Evolutionary conservation across 2,329 filamentous ascomycete species (phyloP).

Genomic region (Xylaria hypoxylon): DNA sequence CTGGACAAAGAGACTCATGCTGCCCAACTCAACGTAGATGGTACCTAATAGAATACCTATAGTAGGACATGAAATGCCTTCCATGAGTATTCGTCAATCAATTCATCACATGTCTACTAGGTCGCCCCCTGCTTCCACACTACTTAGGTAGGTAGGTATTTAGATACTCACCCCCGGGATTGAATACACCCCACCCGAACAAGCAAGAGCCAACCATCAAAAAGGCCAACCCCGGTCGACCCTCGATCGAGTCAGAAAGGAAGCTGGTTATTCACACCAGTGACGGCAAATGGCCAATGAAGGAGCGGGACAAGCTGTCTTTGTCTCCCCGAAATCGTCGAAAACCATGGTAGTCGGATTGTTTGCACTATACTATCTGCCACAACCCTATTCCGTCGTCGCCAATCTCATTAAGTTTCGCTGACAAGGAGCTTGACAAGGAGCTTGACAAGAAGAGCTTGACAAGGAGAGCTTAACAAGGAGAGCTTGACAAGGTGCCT

Average conservation of each 20-base stretch:
- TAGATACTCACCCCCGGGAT: conserved; percentile 20
- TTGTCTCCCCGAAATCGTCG: conserved; percentile 41
- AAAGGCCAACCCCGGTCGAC: conserved; percentile 43
- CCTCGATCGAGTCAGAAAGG: conserved; percentile 51
- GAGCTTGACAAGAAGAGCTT: no score
- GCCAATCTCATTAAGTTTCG: conserved; percentile 3
- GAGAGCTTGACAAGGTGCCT: conserved; percentile 19
- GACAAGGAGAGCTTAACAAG: no score
- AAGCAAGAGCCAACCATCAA: conserved; percentile 35
- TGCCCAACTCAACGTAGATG: conserved; percentile 15
- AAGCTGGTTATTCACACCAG: conserved; percentile 42
- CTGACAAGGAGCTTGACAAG: conserved; percentile 14
- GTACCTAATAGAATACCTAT: conserved; percentile 14
- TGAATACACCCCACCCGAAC: conserved; percentile 30
- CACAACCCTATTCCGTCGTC: conserved; percentile 26
- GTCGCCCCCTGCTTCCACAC: conserved; percentile 16
- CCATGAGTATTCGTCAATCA: conserved; percentile 18
- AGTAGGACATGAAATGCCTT: background rate
- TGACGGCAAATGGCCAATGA: conserved; percentile 35
- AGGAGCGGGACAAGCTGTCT: conserved; percentile 32
- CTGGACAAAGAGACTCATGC: conserved; percentile 18
- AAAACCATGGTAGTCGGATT: conserved; percentile 18
- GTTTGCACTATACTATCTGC: conserved; percentile 13
- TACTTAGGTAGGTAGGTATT: conserved; percentile 22
- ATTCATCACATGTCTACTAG: conserved; percentile 8